Conservation (phyloP, 768 basidiomycete species). For the Leccinum sublutescens region DNA sequence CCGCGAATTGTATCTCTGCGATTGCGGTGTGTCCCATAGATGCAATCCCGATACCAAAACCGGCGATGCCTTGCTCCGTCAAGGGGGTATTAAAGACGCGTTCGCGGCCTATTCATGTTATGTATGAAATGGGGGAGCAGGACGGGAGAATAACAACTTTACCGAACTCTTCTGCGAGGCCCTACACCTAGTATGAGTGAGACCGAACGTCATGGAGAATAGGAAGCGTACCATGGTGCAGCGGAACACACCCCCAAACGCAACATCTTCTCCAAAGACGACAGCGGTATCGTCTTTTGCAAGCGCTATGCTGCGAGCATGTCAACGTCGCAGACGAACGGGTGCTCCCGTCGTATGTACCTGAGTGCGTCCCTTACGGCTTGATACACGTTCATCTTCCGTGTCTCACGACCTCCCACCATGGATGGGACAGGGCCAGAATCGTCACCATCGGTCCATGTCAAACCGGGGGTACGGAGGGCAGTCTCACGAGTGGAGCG, state of each 20-base stretch:
- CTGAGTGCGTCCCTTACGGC: constrained; percentile 89
- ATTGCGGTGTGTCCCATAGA: constrained; percentile 94
- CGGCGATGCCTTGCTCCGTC: constrained; percentile 91
- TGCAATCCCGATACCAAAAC: constrained; percentile 90
- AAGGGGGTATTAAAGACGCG: constrained; percentile 95
- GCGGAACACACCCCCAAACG: constrained; percentile 92
- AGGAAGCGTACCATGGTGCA: constrained; percentile 75
- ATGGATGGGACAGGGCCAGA: constrained; percentile 42
- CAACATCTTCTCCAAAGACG: constrained; percentile 90
- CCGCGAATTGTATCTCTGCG: constrained; percentile 89
- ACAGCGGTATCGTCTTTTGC: constrained; percentile 84
- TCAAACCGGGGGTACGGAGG: constrained; percentile 67
- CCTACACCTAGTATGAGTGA: constrained; percentile 41
- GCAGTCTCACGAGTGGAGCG: constrained; percentile 65
- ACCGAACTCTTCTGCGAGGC: constrained; percentile 93
- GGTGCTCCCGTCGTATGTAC: constrained; percentile 35
- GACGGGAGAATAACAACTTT: constrained; percentile 19
- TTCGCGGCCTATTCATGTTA: constrained; percentile 60
- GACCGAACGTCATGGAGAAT: neutral
- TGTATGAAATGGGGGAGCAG: neutral
- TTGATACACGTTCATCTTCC: constrained; percentile 96
- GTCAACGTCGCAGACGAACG: constrained; percentile 7
- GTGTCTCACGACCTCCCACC: constrained; percentile 77
- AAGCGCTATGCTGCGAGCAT: constrained; percentile 64
- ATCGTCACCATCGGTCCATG: constrained; percentile 64